Evolutionary conservation across 2,329 filamentous ascomycete species (phyloP), one percentile per base, ranked within the genome.

Genomic region (Ceratocystis colombiana): DNA sequence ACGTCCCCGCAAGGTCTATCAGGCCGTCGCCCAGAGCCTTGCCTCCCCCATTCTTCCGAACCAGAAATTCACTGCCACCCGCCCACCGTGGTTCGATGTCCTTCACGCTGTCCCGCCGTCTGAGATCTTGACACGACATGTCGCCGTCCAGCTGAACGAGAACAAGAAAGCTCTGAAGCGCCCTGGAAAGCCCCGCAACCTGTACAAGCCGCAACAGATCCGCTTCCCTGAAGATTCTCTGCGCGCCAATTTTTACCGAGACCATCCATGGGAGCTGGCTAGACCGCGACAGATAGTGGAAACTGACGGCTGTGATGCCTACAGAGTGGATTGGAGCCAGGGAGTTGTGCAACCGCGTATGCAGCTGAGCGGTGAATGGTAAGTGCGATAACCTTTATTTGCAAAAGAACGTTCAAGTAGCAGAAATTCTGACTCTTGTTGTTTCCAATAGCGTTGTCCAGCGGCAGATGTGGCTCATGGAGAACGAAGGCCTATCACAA

Each of bases 201-300:
- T 96, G 71, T 97, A 92, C 79, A 84, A 86, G 71, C 94, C 94
- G 1, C 83, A 91, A 70, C 77, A 79, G 67, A 86, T 99, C 69
- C 78, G 78, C 65, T 96, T 94, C 74, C 84, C 88, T 68, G 94
- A 99, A 75, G 94, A 99, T 76, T 76, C 78, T 68, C 80, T 99
- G 72, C 87, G 94, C 69, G 80, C 77, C 70, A 84, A 86, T 33
- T 99, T 97, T 78, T 99, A 89, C 79, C 85, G 82, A 72, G 93
- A 99, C 75, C 94, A 99, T 74, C 94, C 94, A 4, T 99, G 94
- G 94, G 94, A 99, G 77, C 79, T 99, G 73, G 94, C 94, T 20
- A 83, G 93, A 69, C 94, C 94, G 65, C 83, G 90, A 71, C 81
- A 96, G 67, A 79, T 99, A 61, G 78, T 97, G 8, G 94, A 99